These are phyloP conservation scores for Melocanna baccifera DNA, from an alignment of 176 grass and related monocot genomes.

Conservation along the genomic window DNA sequence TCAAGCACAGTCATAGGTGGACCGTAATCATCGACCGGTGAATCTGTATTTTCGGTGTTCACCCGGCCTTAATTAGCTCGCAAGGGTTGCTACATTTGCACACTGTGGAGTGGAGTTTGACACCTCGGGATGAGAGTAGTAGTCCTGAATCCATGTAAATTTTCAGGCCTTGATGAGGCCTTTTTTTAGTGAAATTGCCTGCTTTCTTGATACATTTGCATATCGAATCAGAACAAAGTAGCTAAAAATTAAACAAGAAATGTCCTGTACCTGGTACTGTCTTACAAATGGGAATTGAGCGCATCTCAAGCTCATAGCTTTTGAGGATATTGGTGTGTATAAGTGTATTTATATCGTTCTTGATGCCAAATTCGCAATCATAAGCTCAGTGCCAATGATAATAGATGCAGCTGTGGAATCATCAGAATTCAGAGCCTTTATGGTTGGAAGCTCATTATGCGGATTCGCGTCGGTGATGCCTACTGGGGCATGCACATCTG, in stretches of 20 bases:
- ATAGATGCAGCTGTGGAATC: conserved; percentile 28
- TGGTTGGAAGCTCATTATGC: conserved; percentile 25
- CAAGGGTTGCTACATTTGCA: conserved; percentile 9
- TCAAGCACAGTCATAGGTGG: neutral
- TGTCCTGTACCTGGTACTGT: neutral
- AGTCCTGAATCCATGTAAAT: conserved; percentile 42
- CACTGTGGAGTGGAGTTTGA: conserved; percentile 6
- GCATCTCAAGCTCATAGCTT: neutral
- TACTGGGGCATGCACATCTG: neutral
- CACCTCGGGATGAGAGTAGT: neutral
- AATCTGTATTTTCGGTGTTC: conserved; percentile 46
- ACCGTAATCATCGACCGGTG: conserved; percentile 26
- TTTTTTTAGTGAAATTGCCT: conserved; percentile 34
- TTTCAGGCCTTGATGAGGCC: neutral
- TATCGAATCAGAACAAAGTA: neutral
- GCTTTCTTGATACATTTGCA: conserved; percentile 28
- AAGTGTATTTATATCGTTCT: neutral
- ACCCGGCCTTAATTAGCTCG: conserved; percentile 4
- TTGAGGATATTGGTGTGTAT: neutral
- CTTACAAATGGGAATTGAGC: neutral
- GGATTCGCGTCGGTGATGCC: conserved; percentile 24
- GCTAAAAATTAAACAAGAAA: conserved; percentile 7
- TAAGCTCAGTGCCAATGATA: conserved; percentile 17
- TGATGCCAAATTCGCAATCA: conserved; percentile 27
- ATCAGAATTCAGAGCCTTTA: neutral